These are phyloP conservation scores for Exophiala sp. DNA, from an alignment of 2,329 filamentous ascomycete genomes.

Conservation along the genomic window DNA sequence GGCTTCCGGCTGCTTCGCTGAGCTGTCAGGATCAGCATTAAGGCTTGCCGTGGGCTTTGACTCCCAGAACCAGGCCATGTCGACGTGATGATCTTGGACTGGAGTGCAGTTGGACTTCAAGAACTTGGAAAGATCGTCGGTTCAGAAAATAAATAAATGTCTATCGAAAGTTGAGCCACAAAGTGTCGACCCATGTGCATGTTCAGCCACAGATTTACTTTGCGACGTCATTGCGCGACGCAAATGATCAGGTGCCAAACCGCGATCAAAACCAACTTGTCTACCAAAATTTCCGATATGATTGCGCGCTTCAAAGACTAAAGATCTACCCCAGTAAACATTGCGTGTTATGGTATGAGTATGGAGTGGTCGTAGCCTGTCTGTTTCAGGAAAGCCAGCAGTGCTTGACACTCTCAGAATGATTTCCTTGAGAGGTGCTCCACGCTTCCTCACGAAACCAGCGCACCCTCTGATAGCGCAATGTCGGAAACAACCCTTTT, in stretches of 20 bases:
- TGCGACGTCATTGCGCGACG: background rate
- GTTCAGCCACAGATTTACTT: background rate
- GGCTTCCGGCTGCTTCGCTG: background rate
- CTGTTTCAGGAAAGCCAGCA: too few species aligned
- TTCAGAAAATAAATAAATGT: background rate
- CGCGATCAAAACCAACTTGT: too few species aligned
- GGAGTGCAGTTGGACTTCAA: background rate
- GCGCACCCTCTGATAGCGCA: background rate
- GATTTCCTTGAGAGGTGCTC: constrained; percentile 9
- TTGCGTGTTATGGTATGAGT: background rate
- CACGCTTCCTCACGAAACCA: constrained; percentile 4
- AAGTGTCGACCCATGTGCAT: background rate
- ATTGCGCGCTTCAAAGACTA: background rate
- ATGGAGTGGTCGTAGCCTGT: background rate
- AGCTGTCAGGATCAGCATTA: constrained; percentile 1
- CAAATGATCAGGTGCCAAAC: background rate
- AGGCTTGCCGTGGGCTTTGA: constrained; percentile 30
- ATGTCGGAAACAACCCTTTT: constrained; percentile 18
- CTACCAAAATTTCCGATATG: too few species aligned
- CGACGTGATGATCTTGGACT: background rate
- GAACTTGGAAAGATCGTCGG: background rate
- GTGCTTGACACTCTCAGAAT: background rate
- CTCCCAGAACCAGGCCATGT: constrained; percentile 49
- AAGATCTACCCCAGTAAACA: background rate
- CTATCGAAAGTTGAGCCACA: background rate